A percentile compares a stretch with the other conserved stretches of the same genome.
These are phyloP conservation scores for Cytospora leucostoma DNA, from an alignment of 2,329 filamentous ascomycete species.

Conservation along the genomic window DNA sequence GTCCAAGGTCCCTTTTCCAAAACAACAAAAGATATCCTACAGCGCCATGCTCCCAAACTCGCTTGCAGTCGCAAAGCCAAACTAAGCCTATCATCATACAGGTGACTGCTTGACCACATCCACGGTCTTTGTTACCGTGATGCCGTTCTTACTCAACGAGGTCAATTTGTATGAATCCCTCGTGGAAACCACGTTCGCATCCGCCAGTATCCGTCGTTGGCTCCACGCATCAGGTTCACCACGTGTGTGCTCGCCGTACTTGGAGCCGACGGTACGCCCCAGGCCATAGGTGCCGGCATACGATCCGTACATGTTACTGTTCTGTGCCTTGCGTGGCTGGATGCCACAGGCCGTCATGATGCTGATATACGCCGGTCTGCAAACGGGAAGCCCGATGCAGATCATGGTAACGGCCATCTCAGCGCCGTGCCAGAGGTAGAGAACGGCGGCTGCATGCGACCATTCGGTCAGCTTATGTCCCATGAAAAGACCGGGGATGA, in stretches of 20 bases:
- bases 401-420: conserved; percentile 29
- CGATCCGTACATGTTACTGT: conserved; percentile 14
- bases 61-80: background rate
- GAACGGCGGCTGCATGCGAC: conserved; percentile 18
- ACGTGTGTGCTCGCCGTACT: background rate
- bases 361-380: conserved; percentile 23
- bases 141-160: conserved; percentile 21
- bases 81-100: background rate
- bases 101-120: conserved; percentile 19
- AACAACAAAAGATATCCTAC: background rate
- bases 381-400: conserved; percentile 26
- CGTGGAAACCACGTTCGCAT: conserved; percentile 11
- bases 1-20: too few relatives aligned
- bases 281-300: conserved; percentile 17
- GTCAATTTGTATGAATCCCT: conserved; percentile 18
- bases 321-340: conserved; percentile 15
- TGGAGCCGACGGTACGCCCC: background rate
- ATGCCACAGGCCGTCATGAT: conserved; percentile 24
- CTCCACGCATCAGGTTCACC: conserved; percentile 25
- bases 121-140: conserved; percentile 27
- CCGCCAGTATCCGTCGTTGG: conserved; percentile 23
- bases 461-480: background rate
- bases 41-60: background rate
- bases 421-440: conserved; percentile 27
- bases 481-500: background rate